Evolutionary conservation across 176 grass and related monocot genomes (phyloP).

Genomic region (Thalia dealbata): DNA sequence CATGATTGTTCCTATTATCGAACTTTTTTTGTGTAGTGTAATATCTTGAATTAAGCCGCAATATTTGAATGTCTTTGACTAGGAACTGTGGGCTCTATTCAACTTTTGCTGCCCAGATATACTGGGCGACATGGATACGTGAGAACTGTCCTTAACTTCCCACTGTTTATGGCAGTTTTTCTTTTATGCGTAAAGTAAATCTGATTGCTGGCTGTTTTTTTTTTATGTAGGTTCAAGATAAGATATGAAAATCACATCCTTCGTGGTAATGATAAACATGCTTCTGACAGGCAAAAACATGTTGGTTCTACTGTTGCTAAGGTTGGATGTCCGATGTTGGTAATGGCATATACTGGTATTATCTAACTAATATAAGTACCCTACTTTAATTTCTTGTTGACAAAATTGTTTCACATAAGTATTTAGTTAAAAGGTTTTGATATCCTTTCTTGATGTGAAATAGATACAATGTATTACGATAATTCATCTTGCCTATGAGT

Average conservation of each 20-base stretch:
- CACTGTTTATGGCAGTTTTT: not conserved
- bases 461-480: not conserved
- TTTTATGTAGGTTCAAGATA: slow-evolving; percentile 50
- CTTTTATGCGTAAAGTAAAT: not conserved
- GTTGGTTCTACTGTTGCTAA: slow-evolving; percentile 64
- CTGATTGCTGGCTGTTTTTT: slow-evolving; percentile 23
- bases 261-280: slow-evolving; percentile 81
- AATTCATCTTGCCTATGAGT: not conserved
- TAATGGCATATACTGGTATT: not conserved
- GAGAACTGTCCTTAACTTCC: not conserved
- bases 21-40: slow-evolving; percentile 2
- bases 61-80: slow-evolving; percentile 6
- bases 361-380: not conserved
- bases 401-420: not conserved
- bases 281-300: slow-evolving; percentile 54
- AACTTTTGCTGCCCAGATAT: slow-evolving; percentile 75
- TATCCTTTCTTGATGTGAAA: not conserved
- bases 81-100: slow-evolving; percentile 94
- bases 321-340: slow-evolving; percentile 25
- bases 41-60: not conserved
- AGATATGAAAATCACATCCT: slow-evolving; percentile 66
- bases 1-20: not conserved
- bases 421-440: not conserved
- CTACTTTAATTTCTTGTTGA: not conserved
- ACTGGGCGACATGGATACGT: slow-evolving; percentile 69